Conservation (phyloP, 805 yeast species). For the Torulaspora gathmanii region DNA sequence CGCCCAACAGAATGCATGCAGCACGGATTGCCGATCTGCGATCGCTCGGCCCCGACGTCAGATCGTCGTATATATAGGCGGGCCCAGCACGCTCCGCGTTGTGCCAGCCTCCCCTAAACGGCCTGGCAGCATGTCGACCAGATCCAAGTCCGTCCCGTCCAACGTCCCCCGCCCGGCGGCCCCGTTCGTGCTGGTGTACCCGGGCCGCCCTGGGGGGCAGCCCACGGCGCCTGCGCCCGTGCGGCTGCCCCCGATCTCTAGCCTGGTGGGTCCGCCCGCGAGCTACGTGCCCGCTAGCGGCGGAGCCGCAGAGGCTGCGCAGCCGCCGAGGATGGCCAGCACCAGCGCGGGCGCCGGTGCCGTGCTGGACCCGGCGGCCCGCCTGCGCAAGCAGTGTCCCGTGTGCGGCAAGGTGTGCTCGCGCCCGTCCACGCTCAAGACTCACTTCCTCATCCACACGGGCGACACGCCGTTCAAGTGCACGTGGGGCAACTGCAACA, state of each 20-base stretch:
- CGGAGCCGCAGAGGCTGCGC: conserved; percentile 3
- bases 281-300: conserved; percentile 9
- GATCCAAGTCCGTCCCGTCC: not conserved
- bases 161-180: not conserved
- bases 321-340: not conserved
- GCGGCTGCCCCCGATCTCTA: conserved; percentile 14
- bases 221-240: conserved; percentile 3
- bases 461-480: conserved; percentile 74
- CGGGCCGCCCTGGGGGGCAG: not conserved
- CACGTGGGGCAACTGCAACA: conserved; percentile 60
- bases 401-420: conserved; percentile 74
- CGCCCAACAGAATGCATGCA: too few species aligned
- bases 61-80: too few species aligned
- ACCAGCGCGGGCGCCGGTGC: conserved; percentile 5
- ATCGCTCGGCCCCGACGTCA: too few species aligned
- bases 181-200: not conserved
- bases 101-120: too few species aligned
- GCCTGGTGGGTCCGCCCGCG: conserved; percentile 12
- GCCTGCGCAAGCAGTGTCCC: conserved; percentile 39
- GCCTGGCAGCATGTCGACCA: too few species aligned
- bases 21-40: too few species aligned
- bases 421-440: conserved; percentile 75
- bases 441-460: conserved; percentile 75
- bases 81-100: too few species aligned
- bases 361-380: conserved; percentile 7